Evolutionary conservation across 2,329 filamentous ascomycete species (phyloP), one percentile per base, ranked within the genome.

Genomic region (Sclerotinia spermophila): DNA sequence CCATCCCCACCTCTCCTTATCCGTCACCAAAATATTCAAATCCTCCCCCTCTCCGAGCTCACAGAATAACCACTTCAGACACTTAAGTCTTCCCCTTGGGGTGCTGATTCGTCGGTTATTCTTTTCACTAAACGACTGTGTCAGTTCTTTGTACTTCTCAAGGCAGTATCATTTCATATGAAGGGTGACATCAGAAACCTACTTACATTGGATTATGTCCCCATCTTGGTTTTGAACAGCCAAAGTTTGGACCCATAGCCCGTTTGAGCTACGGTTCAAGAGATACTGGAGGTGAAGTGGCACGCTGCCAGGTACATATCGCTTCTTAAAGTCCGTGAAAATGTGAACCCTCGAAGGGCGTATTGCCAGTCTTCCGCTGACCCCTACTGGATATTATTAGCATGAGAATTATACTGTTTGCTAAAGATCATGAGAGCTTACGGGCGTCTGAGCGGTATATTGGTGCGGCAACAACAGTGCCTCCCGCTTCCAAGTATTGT

Each of bases 51-150:
- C 58, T 27, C 58, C 24, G 7, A 60, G 58, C 2, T 60, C 58
- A 60, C 58, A 60, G 35, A 60, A 60, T n/a, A 60, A 19, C 58
- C 58, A 60, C 24, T 60, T 60, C 58, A 60, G 58, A 60, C 15
- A 10, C 10, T n/a, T 4, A 15, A 8, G 58, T 60, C 58, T 38
- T 60, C 58, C 35, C 24, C 35, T 38, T 42, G 13, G 4, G 24
- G 35, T 27, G 56, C 10, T 58, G 55, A 58, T 15, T 42, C 58
- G 2, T 17, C 13, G 24, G 35, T 40, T 19, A 60, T n/a, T 60
- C 58, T 40, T 42, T 42, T 60, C 3, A 60, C 58, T 60, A 27
- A 30, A 53, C 11, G 3, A 3, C 17, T 53, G n/a, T 2, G 35
- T 40, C 6, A 59, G 35, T 24, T 11, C 24, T 40, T 21, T 55